Conservation (phyloP, 2,329 filamentous ascomycete genomes). For the Thelonectria blattea region DNA sequence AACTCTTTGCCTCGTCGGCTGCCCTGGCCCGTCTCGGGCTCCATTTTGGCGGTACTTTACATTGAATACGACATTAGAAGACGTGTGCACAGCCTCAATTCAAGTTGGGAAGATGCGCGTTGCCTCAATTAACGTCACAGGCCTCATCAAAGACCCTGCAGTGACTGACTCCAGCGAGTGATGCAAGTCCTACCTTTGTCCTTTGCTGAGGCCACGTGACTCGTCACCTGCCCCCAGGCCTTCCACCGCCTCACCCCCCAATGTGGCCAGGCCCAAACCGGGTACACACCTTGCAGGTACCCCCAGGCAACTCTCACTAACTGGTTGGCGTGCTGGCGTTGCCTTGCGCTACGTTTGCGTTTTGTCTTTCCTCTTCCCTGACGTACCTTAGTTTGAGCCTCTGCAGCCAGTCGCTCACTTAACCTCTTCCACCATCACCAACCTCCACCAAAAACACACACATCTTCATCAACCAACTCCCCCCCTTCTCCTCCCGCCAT, state of each 20-base stretch:
- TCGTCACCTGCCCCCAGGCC: slow-evolving; percentile 36
- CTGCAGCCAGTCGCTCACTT: slow-evolving; percentile 38
- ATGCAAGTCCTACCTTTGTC: not conserved
- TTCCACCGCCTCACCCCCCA: slow-evolving; percentile 24
- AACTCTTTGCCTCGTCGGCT: not conserved
- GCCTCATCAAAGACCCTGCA: no score
- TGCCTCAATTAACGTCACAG: not conserved
- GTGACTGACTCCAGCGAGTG: no score
- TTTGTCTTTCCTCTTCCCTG: slow-evolving; percentile 48
- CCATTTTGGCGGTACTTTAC: slow-evolving; percentile 1
- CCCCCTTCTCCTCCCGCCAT: not conserved
- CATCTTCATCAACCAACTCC: slow-evolving; percentile 26
- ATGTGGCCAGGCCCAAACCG: not conserved
- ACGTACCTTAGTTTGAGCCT: slow-evolving; percentile 42
- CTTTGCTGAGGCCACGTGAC: slow-evolving; percentile 35
- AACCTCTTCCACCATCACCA: slow-evolving; percentile 39
- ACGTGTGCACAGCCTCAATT: slow-evolving; percentile 11
- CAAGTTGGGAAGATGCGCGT: not conserved
- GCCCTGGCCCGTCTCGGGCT: slow-evolving; percentile 1
- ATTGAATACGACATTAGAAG: slow-evolving; percentile 14
- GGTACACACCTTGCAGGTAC: slow-evolving; percentile 13
- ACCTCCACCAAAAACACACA: slow-evolving; percentile 16
- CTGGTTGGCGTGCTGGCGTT: slow-evolving; percentile 34
- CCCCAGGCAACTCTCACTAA: slow-evolving; percentile 11
- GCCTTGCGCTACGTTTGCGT: slow-evolving; percentile 39